Evolutionary conservation across 2,329 filamentous ascomycete species (phyloP).

Genomic region (Aureobasidium lini): DNA sequence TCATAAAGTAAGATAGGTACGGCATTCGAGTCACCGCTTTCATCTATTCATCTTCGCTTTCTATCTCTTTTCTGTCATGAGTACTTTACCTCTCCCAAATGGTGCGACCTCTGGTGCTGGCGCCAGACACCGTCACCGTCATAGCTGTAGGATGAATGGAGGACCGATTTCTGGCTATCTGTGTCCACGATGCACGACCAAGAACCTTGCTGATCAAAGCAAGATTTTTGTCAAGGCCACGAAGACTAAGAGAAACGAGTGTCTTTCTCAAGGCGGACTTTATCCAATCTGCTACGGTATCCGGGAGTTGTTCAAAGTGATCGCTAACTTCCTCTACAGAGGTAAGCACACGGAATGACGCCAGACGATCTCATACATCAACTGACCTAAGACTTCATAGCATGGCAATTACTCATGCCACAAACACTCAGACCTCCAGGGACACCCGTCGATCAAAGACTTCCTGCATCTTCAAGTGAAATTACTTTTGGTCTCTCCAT

Average conservation of each 20-base stretch:
- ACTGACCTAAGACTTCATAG: neutral
- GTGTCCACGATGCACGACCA: neutral
- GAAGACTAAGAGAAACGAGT: neutral
- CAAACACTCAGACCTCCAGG: neutral
- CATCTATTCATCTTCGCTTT: neutral
- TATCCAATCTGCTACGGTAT: neutral
- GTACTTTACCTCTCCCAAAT: neutral
- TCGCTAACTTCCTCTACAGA: neutral
- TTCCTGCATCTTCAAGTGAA: neutral
- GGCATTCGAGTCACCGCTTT: neutral
- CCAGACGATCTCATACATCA: neutral
- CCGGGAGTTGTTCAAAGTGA: neutral
- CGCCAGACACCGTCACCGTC: neutral
- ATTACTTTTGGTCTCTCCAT: neutral
- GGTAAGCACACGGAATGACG: neutral
- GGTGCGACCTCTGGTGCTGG: neutral
- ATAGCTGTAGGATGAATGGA: neutral
- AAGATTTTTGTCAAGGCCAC: neutral
- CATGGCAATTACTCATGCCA: neutral
- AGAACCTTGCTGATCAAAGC: neutral
- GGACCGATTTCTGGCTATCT: neutral
- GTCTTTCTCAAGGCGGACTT: too few species aligned
- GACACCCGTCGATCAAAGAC: neutral
- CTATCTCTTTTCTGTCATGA: neutral
- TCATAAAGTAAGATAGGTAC: neutral